A percentile compares a stretch with the other conserved stretches of the same genome.
Conservation (phyloP, 805 yeast genomes). For the Zygosaccharomyces bisporus region DNA sequence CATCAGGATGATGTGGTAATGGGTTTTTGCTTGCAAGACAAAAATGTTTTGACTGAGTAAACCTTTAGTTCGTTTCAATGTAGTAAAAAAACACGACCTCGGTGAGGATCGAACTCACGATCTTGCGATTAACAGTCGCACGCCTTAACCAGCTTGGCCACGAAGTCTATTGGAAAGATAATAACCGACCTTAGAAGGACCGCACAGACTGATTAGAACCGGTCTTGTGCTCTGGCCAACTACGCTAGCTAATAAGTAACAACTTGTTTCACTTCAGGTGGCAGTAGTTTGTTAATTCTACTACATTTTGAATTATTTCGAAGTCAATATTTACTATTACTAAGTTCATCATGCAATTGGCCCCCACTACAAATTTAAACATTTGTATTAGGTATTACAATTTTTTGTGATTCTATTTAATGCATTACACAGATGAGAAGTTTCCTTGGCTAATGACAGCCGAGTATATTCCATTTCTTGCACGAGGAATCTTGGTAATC, state of each 20-base stretch:
- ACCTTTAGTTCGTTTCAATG: too few species aligned
- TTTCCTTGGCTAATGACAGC: conserved; percentile 44
- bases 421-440: conserved; percentile 15
- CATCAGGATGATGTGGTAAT: too few species aligned
- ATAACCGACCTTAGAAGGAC: too few species aligned
- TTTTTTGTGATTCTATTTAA: conserved; percentile 7
- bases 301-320: too few species aligned
- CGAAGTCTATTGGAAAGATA: conserved; percentile 44
- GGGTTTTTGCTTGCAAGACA: too few species aligned
- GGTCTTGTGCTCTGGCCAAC: background rate
- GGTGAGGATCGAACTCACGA: conserved; percentile 60
- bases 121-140: conserved; percentile 64
- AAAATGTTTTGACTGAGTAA: too few species aligned
- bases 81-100: conserved; percentile 41
- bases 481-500: conserved; percentile 58
- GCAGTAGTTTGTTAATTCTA: too few species aligned
- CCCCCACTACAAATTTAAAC: background rate
- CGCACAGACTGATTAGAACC: too few species aligned
- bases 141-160: conserved; percentile 62
- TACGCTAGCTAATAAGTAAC: too few species aligned
- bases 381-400: conserved; percentile 1
- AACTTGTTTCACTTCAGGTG: too few species aligned
- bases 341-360: background rate
- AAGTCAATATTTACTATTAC: too few species aligned
- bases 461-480: conserved; percentile 69